Evolutionary conservation across 2,329 filamentous ascomycete species (phyloP).

Genomic region (Lachnellula hyalina): DNA sequence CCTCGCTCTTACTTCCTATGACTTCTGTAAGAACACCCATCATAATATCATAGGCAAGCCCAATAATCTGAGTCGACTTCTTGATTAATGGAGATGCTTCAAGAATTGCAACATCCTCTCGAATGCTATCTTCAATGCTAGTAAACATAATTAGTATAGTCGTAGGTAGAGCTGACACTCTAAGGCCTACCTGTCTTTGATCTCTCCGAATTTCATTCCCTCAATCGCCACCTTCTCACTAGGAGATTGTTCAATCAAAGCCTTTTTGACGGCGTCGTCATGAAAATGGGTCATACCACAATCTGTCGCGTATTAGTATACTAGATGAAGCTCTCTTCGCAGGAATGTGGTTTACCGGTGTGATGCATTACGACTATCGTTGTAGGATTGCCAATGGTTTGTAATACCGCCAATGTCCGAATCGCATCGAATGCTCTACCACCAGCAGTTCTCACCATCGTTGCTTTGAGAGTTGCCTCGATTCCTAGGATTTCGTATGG

Average conservation of each 20-base stretch:
- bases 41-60: conserved; percentile 18
- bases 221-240: conserved; percentile 11
- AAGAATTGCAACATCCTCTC: conserved; percentile 17
- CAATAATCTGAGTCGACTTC: conserved; percentile 18
- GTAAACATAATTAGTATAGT: neutral
- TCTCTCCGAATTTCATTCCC: conserved; percentile 17
- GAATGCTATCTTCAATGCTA: conserved; percentile 18
- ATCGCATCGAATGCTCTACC: conserved; percentile 20
- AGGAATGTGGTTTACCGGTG: conserved; percentile 9
- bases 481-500: conserved; percentile 15
- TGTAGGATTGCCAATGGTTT: conserved; percentile 16
- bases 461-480: conserved; percentile 13
- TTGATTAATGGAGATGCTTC: conserved; percentile 21
- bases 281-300: conserved; percentile 22
- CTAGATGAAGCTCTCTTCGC: neutral
- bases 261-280: conserved; percentile 13
- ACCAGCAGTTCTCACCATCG: conserved; percentile 21
- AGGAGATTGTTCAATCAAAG: conserved; percentile 14
- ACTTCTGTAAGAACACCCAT: conserved; percentile 16
- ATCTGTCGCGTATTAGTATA: conserved; percentile 8
- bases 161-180: neutral
- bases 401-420: conserved; percentile 15
- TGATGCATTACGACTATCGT: conserved; percentile 24
- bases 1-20: conserved; percentile 6
- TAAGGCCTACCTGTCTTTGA: conserved; percentile 10